Conservation (phyloP, 2,329 filamentous ascomycete genomes). For the Colletotrichum magnum region DNA sequence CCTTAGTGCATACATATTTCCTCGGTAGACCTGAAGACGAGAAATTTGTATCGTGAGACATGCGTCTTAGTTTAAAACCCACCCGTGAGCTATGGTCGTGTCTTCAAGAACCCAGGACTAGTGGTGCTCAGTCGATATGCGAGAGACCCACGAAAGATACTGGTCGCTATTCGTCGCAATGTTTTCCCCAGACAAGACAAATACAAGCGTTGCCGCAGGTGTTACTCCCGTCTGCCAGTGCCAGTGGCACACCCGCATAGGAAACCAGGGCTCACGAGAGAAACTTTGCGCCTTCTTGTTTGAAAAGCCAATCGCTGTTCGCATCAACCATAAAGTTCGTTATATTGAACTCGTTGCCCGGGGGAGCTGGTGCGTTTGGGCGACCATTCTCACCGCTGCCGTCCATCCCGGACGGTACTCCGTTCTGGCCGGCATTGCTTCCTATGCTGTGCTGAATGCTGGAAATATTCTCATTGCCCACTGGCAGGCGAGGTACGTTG, state of each 20-base stretch:
- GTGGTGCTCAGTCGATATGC: too few relatives aligned
- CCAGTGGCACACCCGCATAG: neutral
- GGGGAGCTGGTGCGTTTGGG: slow-evolving; percentile 48
- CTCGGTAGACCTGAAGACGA: too few relatives aligned
- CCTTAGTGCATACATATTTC: too few relatives aligned
- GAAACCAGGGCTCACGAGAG: slow-evolving; percentile 13
- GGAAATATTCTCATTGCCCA: slow-evolving; percentile 54
- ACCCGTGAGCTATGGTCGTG: too few relatives aligned
- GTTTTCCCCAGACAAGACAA: too few relatives aligned
- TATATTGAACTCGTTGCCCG: slow-evolving; percentile 79
- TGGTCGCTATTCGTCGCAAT: too few relatives aligned
- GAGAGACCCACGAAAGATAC: too few relatives aligned
- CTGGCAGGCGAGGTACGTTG: slow-evolving; percentile 83
- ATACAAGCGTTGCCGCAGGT: too few relatives aligned
- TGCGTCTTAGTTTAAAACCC: too few relatives aligned
- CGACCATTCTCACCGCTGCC: slow-evolving; percentile 43
- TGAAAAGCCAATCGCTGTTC: slow-evolving; percentile 82
- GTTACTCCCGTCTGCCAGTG: neutral
- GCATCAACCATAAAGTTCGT: slow-evolving; percentile 84
- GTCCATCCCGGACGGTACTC: slow-evolving; percentile 39
- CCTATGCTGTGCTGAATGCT: slow-evolving; percentile 40
- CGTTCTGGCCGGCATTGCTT: slow-evolving; percentile 41
- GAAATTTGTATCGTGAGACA: too few relatives aligned
- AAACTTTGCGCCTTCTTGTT: slow-evolving; percentile 58
- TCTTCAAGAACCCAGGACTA: too few relatives aligned